Base-by-base conservation (phyloP, 78 protist species). In the slime mould (Dictyostelium discoideum) region DNA sequence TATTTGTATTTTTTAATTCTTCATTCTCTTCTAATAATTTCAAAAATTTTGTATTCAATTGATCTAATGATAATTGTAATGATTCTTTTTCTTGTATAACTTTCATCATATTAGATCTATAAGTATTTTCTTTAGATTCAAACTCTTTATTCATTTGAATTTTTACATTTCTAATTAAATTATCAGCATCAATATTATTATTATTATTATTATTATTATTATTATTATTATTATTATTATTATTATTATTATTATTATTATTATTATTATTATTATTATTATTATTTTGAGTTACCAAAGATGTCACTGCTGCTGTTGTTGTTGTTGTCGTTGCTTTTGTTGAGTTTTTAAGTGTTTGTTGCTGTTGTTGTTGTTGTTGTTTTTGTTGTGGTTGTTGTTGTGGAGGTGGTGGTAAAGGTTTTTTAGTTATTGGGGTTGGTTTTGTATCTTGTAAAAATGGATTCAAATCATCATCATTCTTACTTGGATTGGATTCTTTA, bases 321-420 rank as follows among this genome's bases (percentile, higher is more conserved):
- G 65, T 54, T 54, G 20, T 1, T 54, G 65, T 54, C 11, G 60
- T 48, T 48, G 60, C 0, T 48, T 6, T 48, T 54, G 65, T 54
- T 16, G 65, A 0, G 11, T 8, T 48, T 48, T 8, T 48, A 13
- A 13, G 11, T 54, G 65, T 54, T 60, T 60, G n/a, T 60, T 60
- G 69, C 20, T 54, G 65, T 1, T 54, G n/a, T 16, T 16, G 65
- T 16, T 54, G 65, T 54, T 54, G 65, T 16, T 54, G 65, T 54
- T 54, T n/a, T 54, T 54, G 65, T 16, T 54, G 65, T 54, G 13
- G 65, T 54, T 37, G 20, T 29, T 74, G 81, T 37, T 1, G 48
- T 20, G 84, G 84, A 7, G 60, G 84, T 22, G 84, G 84, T 78
- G 81, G 81, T 74, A 74, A 74, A 29, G 81, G 81, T 37, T 74